Evolutionary conservation across 1,139 yeast species (phyloP).

Genomic region (Eremothecium cymbalariae): DNA sequence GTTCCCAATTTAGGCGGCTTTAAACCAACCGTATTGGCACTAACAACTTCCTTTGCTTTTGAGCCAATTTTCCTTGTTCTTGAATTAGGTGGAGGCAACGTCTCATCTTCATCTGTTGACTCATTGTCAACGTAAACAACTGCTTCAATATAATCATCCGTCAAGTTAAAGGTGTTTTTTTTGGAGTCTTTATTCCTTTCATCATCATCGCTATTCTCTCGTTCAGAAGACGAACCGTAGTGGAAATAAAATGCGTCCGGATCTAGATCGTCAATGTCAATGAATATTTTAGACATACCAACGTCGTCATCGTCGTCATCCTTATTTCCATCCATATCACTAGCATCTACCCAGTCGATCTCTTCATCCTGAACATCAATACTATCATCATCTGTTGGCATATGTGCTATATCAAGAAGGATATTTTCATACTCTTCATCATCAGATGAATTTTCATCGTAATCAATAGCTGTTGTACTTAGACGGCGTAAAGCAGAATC

Average conservation of each 20-base stretch:
- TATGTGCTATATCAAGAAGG: constrained; percentile 31
- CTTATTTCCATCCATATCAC: constrained; percentile 14
- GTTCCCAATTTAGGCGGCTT: constrained; percentile 90
- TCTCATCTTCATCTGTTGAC: constrained; percentile 83
- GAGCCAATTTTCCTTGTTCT: constrained; percentile 52
- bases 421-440: constrained; percentile 34
- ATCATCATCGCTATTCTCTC: constrained; percentile 11
- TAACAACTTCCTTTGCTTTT: constrained; percentile 76
- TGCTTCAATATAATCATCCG: constrained; percentile 23
- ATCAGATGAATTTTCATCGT: constrained; percentile 32
- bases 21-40: constrained; percentile 75
- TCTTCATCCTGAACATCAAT: constrained; percentile 15
- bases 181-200: constrained; percentile 8
- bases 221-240: constrained; percentile 28
- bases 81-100: constrained; percentile 59
- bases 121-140: constrained; percentile 47
- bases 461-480: constrained; percentile 28
- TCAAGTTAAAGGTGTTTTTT: constrained; percentile 10
- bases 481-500: constrained; percentile 23
- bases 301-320: constrained; percentile 28
- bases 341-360: constrained; percentile 10
- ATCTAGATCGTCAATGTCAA: constrained; percentile 34
- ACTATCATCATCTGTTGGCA: constrained; percentile 30
- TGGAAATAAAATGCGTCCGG: constrained; percentile 35
- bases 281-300: constrained; percentile 31